Base-by-base conservation (phyloP, 176 grass and related monocot species). In the Coix lacrymajobi region DNA sequence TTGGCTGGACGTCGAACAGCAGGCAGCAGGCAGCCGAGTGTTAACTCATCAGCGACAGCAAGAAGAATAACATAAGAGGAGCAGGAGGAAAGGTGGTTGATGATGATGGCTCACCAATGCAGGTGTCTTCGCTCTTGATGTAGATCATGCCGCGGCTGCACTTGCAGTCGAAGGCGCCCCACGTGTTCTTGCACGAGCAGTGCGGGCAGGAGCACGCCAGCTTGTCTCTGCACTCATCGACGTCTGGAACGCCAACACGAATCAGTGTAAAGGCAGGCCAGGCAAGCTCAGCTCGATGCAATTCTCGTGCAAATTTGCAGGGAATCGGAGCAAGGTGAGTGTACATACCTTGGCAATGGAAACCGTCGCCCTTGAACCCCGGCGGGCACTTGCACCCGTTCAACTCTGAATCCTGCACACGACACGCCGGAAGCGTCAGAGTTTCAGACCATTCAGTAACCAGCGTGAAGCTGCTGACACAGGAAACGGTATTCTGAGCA, bases 161-260 rank as follows among this genome's bases (percentile, higher is more conserved):
- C 41, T 85, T 84, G 93, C 96, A 99, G 70, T 99, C 91, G 87
- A 88, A 95, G 4, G 80, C 80, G 30, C 96, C 96, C 91, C 89
- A 99, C 1, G 70, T 94, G 79, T 99, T 96, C 82, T 78, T 70
- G 81, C 96, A 96, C 19, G 89, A 89, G 82, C 96, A 99, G 62
- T 82, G 77, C 13, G 88, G 83, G 77, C 96, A 96, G 11, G 82
- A 84, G 75, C 96, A 99, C 11, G 85, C 91, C n/a, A 83, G 38
- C 86, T 85, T 96, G 75, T 90, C 91, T 25, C 87, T 81, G 85
- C 93, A 99, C 81, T 96, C 96, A 75, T 99, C 77, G 6, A 93
- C 81, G 73, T 99, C 96, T 98, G 70, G 48, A 76, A 69, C 39
- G 56, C 31, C 69, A 37, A 3, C 14, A 57, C 17, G 19, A 52